Base-by-base conservation (phyloP, 2,329 filamentous ascomycete genomes). In the Penicillium sp. region DNA sequence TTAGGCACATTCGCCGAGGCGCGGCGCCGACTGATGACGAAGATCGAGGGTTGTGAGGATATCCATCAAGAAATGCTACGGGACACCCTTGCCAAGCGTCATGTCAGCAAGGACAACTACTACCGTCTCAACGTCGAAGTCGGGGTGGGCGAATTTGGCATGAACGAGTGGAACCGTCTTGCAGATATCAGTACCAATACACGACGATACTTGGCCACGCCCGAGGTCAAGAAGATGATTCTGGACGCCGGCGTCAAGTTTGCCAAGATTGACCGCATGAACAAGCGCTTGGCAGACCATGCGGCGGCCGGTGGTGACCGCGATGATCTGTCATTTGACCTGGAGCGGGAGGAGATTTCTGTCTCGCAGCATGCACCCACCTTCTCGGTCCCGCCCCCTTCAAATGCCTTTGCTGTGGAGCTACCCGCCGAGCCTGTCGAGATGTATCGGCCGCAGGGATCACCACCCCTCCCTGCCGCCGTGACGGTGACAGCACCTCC, bases 111-210 rank as follows among this genome's bases (percentile, higher is more conserved):
- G 51, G 93, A 97, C 57, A 91, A 96, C 72, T 99, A 99, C 78
- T 96, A 92, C 73, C 89, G 95, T 8, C 81, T 98, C n/a, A 99
- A 99, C 63, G 95, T 98, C 42, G 93, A 98, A 71, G 88, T 96
- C 16, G 95, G 93, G 1, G 93, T 98, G 3, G 93, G 93, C 53
- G 95, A 98, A 71, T 98, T 97, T 72, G 93, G 91, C 51, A 98
- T 99, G 92, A 99, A 98, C 71, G 95, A 98, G 73, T 99, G 95
- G 95, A 86, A 91, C 67, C 86, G 93, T 3, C 79, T 98, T n/a
- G 89, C 91, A 26, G 93, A 97, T 52, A 98, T 99, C 77, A 96
- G 91, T 78, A 97, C 92, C 14, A 89, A 89, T 70, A 99, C 95
- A 0, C 85, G 91, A 64, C 86, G 89, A 62, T 99, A 98, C 71